A percentile compares a stretch with the other conserved stretches of the same genome.
These are phyloP conservation scores for Rhizodiscina lignyota DNA, from an alignment of 495 filamentous ascomycete genomes.

Conservation along the genomic window DNA sequence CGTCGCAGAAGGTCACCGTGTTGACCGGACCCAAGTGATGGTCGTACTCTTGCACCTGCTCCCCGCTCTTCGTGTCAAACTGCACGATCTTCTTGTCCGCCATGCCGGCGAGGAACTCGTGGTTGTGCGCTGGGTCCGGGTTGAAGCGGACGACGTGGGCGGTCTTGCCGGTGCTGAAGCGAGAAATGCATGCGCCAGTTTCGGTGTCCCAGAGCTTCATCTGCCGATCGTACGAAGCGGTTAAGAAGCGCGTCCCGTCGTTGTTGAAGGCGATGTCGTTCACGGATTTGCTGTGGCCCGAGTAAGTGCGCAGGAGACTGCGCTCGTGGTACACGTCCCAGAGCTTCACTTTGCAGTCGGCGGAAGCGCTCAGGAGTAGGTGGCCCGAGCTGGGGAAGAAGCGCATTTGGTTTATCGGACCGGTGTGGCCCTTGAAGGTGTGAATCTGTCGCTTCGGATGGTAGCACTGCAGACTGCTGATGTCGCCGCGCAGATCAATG, in stretches of 20 bases:
- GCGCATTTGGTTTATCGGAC: constrained; percentile 62
- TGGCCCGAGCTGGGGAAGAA: constrained; percentile 83
- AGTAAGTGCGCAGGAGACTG: constrained; percentile 77
- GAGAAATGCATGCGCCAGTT: constrained; percentile 69
- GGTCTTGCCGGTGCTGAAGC: constrained; percentile 83
- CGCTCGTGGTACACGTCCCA: constrained; percentile 86
- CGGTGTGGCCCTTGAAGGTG: constrained; percentile 69
- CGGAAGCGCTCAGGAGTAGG: constrained; percentile 67
- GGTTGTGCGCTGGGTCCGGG: constrained; percentile 51
- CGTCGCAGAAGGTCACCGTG: constrained; percentile 91
- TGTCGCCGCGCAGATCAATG: constrained; percentile 69
- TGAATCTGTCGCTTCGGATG: constrained; percentile 86
- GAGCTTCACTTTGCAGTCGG: constrained; percentile 81
- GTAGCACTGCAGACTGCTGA: constrained; percentile 66
- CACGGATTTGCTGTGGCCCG: constrained; percentile 77
- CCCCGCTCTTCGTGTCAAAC: constrained; percentile 74
- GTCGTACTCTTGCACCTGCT: constrained; percentile 93
- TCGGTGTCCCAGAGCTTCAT: constrained; percentile 99
- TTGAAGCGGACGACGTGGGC: constrained; percentile 93
- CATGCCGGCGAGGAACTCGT: constrained; percentile 92
- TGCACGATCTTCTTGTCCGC: constrained; percentile 98
- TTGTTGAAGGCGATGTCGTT: constrained; percentile 80
- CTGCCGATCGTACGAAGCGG: constrained; percentile 80
- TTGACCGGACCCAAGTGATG: constrained; percentile 96
- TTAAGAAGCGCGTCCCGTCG: constrained; percentile 71